These are phyloP conservation scores for Paratinospora sagittata DNA, from an alignment of 164 flowering plant genomes.

Conservation along the genomic window DNA sequence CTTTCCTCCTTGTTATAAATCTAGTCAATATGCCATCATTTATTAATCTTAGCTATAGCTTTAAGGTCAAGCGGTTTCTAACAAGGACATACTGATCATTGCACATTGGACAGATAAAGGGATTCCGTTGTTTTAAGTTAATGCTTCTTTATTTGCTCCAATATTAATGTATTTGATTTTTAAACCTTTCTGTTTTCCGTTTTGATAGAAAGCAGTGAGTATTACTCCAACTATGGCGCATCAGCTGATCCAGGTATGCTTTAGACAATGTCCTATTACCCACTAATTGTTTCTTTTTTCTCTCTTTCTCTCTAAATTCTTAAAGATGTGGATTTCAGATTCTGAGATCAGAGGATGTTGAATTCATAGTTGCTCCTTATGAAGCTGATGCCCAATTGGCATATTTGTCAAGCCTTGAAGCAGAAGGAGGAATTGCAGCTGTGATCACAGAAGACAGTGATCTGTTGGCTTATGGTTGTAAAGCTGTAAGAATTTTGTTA, in stretches of 20 bases:
- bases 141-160: background rate
- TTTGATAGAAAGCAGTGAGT: constrained; percentile 55
- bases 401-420: constrained; percentile 47
- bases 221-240: constrained; percentile 74
- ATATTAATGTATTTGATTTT: background rate
- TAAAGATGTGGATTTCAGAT: constrained; percentile 31
- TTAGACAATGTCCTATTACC: background rate
- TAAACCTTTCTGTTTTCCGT: background rate
- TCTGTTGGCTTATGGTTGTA: constrained; percentile 68
- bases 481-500: constrained; percentile 48
- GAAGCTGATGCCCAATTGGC: constrained; percentile 97
- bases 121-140: background rate
- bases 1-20: too few relatives aligned
- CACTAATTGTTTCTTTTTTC: background rate
- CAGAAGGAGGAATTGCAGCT: constrained; percentile 61
- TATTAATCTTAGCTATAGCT: too few relatives aligned
- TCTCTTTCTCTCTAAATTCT: background rate
- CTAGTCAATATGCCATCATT: too few relatives aligned
- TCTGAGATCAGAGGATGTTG: constrained; percentile 53
- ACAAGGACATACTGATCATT: too few relatives aligned
- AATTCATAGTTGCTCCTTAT: constrained; percentile 83
- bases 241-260: constrained; percentile 56
- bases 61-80: too few relatives aligned
- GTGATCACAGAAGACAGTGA: constrained; percentile 88
- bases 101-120: background rate